These are phyloP conservation scores for Cladobotryum mycophilum DNA, from an alignment of 2,329 filamentous ascomycete species.

Conservation along the genomic window DNA sequence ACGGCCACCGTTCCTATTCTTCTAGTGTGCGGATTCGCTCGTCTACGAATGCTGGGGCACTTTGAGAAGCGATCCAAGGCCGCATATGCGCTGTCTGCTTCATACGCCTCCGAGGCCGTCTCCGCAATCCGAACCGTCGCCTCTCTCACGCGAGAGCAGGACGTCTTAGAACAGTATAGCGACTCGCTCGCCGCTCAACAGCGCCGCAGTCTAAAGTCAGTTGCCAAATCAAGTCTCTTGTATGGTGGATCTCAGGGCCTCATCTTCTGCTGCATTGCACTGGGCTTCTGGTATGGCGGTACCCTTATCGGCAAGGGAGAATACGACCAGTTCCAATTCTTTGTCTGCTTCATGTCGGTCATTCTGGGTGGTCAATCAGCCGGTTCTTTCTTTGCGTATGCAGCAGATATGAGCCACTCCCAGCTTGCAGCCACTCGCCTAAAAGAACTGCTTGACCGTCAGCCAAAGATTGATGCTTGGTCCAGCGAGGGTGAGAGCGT, in stretches of 20 bases:
- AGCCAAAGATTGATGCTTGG: slow-evolving; percentile 78
- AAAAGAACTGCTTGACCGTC: slow-evolving; percentile 77
- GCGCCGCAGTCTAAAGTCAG: slow-evolving; percentile 60
- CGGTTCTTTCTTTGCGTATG: slow-evolving; percentile 81
- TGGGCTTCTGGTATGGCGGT: slow-evolving; percentile 91
- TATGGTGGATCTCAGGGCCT: slow-evolving; percentile 82
- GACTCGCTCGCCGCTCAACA: slow-evolving; percentile 60
- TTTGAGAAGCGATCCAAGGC: slow-evolving; percentile 75
- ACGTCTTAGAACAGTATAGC: slow-evolving; percentile 70
- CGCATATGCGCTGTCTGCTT: slow-evolving; percentile 73
- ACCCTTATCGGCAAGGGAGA: slow-evolving; percentile 64
- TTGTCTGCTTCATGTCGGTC: slow-evolving; percentile 79
- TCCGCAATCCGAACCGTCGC: slow-evolving; percentile 91
- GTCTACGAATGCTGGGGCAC: slow-evolving; percentile 75
- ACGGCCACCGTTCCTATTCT: slow-evolving; percentile 71
- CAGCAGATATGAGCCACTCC: slow-evolving; percentile 88
- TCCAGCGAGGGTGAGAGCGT: slow-evolving; percentile 60
- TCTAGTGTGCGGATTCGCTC: slow-evolving; percentile 72
- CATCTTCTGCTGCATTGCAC: slow-evolving; percentile 73
- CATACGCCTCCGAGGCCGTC: slow-evolving; percentile 86
- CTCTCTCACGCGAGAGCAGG: slow-evolving; percentile 75
- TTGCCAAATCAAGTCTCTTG: slow-evolving; percentile 68
- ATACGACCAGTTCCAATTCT: slow-evolving; percentile 80
- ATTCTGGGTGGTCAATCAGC: slow-evolving; percentile 91
- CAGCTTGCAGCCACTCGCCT: slow-evolving; percentile 76